Evolutionary conservation across 352 stramenopile genomes (phyloP).

Genomic region (Phytophthora sojae): DNA sequence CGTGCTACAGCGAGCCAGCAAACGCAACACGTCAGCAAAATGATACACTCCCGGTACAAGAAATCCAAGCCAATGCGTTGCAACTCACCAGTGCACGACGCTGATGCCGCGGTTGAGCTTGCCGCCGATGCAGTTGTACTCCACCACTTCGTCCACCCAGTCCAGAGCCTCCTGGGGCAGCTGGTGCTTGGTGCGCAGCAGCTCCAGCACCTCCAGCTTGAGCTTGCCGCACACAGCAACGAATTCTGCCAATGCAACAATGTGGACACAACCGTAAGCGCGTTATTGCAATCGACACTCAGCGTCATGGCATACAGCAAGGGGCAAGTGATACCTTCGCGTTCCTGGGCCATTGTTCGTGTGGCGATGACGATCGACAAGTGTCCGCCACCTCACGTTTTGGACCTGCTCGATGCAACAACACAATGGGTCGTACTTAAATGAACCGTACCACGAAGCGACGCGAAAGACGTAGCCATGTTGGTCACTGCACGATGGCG

Average conservation of each 20-base stretch:
- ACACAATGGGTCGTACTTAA: constrained; percentile 1
- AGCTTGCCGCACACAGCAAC: constrained; percentile 75
- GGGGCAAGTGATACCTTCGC: constrained; percentile 35
- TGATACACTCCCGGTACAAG: not conserved
- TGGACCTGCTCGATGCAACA: constrained; percentile 17
- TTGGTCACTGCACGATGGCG: constrained; percentile 23
- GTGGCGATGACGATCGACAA: constrained; percentile 27
- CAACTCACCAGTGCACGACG: constrained; percentile 90
- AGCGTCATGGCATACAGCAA: not conserved
- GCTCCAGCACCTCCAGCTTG: constrained; percentile 80
- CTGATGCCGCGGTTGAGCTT: constrained; percentile 99
- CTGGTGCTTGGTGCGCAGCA: constrained; percentile 65
- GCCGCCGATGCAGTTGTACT: constrained; percentile 98
- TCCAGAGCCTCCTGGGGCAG: constrained; percentile 85
- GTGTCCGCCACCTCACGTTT: constrained; percentile 20
- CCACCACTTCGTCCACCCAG: constrained; percentile 85
- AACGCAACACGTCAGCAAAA: not conserved
- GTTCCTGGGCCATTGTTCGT: constrained; percentile 43
- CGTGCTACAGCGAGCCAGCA: constrained; percentile 42
- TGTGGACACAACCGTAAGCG: not conserved
- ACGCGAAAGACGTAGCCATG: constrained; percentile 32
- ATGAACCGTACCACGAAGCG: constrained; percentile 33
- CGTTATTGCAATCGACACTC: constrained; percentile 1
- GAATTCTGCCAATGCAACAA: constrained; percentile 62
- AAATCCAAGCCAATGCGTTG: not conserved